Conservation (phyloP, 495 filamentous ascomycete genomes). For the Hypoxylon fuscum region DNA sequence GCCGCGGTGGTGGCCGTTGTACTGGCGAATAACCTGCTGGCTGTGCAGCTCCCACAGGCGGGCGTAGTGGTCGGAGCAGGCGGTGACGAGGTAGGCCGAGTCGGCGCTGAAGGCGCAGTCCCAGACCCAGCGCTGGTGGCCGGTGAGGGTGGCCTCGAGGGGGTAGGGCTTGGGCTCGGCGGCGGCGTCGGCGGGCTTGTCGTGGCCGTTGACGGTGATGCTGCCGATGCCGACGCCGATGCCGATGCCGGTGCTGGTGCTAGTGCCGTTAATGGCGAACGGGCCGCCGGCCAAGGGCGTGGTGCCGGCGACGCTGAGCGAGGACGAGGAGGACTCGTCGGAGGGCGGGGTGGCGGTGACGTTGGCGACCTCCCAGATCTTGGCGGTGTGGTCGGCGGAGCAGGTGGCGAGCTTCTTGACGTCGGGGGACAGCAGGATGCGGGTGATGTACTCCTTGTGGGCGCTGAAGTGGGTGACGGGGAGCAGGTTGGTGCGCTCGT, state of each 20-base stretch:
- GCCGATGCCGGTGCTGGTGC: slow-evolving; percentile 25
- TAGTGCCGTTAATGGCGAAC: slow-evolving; percentile 5
- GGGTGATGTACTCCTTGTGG: slow-evolving; percentile 92
- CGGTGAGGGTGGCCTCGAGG: slow-evolving; percentile 88
- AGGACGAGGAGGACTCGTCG: slow-evolving; percentile 43
- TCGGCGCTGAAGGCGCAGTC: slow-evolving; percentile 98
- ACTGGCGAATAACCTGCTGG: slow-evolving; percentile 93
- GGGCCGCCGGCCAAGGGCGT: neutral
- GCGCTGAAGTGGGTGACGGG: slow-evolving; percentile 93
- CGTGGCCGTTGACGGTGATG: neutral
- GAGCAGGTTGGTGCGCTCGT: slow-evolving; percentile 85
- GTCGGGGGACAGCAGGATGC: slow-evolving; percentile 94
- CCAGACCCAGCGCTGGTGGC: slow-evolving; percentile 99
- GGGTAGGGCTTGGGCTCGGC: slow-evolving; percentile 66
- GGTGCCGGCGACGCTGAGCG: slow-evolving; percentile 10
- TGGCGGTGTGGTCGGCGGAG: slow-evolving; percentile 96
- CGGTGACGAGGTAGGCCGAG: slow-evolving; percentile 96
- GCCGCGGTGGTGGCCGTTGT: slow-evolving; percentile 96
- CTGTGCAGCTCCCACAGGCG: slow-evolving; percentile 90
- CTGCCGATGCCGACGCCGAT: slow-evolving; percentile 5
- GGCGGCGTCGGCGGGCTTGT: slow-evolving; percentile 18
- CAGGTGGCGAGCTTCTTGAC: slow-evolving; percentile 97
- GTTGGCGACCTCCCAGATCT: slow-evolving; percentile 91
- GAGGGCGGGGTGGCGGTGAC: slow-evolving; percentile 55
- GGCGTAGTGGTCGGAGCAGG: slow-evolving; percentile 96